Conservation (phyloP, 495 filamentous ascomycete species). For the Hypoxylon intermedium region DNA sequence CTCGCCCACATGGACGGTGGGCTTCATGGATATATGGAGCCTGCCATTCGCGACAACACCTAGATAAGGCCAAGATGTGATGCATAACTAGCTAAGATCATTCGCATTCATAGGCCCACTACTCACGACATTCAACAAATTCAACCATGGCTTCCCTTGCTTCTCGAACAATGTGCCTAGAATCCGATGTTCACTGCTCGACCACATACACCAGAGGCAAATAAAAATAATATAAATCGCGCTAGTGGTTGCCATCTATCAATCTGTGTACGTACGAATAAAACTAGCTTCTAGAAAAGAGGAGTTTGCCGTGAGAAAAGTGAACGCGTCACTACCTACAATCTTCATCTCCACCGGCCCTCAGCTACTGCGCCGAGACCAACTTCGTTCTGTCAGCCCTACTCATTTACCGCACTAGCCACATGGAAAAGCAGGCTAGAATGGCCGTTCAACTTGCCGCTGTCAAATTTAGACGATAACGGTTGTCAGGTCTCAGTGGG, state of each 20-base stretch:
- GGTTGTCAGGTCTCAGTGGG: background rate
- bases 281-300: no score
- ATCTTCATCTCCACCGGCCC: background rate
- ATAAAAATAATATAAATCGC: no score
- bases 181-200: conserved; percentile 24
- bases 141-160: conserved; percentile 29
- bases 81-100: conserved; percentile 18
- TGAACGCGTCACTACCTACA: no score
- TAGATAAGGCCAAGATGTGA: conserved; percentile 24
- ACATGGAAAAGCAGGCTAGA: conserved; percentile 1
- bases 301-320: no score
- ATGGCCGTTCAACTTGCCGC: conserved; percentile 1
- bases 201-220: background rate
- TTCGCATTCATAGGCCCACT: conserved; percentile 25
- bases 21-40: conserved; percentile 24
- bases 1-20: conserved; percentile 19
- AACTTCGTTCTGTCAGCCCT: conserved; percentile 4
- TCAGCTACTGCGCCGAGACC: background rate
- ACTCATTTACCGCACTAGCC: background rate
- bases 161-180: conserved; percentile 39
- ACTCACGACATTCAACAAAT: conserved; percentile 14
- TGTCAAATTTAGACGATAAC: background rate
- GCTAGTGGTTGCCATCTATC: no score
- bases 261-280: no score
- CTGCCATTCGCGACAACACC: conserved; percentile 29